Conservation (phyloP, 345 rosid genomes). For the Salix purpurea region DNA sequence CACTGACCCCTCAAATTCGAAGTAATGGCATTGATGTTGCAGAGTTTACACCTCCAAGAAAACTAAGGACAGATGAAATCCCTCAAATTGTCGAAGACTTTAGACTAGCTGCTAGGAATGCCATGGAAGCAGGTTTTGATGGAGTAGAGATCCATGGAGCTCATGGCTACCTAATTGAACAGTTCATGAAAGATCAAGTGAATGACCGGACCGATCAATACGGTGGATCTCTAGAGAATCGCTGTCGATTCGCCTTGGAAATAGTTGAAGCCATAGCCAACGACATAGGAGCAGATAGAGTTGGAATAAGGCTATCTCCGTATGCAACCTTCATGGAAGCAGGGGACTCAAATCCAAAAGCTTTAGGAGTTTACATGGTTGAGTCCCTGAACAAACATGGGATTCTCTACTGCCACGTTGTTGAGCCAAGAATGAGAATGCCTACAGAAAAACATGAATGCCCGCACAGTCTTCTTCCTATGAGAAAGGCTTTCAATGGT, state of each 20-base stretch:
- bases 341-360: constrained; percentile 58
- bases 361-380: constrained; percentile 53
- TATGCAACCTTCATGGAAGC: constrained; percentile 47
- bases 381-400: constrained; percentile 50
- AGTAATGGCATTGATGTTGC: constrained; percentile 31
- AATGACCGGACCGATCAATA: constrained; percentile 63
- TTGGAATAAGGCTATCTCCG: constrained; percentile 61
- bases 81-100: constrained; percentile 60
- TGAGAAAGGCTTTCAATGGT: constrained; percentile 59
- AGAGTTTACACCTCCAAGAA: constrained; percentile 52
- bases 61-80: constrained; percentile 53
- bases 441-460: constrained; percentile 18
- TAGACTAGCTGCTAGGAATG: constrained; percentile 72
- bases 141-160: constrained; percentile 79
- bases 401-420: constrained; percentile 58
- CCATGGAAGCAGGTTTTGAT: constrained; percentile 60
- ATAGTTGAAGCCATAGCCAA: constrained; percentile 52
- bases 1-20: constrained; percentile 38
- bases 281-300: constrained; percentile 59
- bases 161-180: constrained; percentile 58
- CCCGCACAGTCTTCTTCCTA: constrained; percentile 37
- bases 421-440: constrained; percentile 55
- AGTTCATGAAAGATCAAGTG: constrained; percentile 60
- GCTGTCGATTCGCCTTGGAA: constrained; percentile 51
- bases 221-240: constrained; percentile 61